These are phyloP conservation scores for Comarum palustre DNA, from an alignment of 306 rosid genomes.

Conservation along the genomic window DNA sequence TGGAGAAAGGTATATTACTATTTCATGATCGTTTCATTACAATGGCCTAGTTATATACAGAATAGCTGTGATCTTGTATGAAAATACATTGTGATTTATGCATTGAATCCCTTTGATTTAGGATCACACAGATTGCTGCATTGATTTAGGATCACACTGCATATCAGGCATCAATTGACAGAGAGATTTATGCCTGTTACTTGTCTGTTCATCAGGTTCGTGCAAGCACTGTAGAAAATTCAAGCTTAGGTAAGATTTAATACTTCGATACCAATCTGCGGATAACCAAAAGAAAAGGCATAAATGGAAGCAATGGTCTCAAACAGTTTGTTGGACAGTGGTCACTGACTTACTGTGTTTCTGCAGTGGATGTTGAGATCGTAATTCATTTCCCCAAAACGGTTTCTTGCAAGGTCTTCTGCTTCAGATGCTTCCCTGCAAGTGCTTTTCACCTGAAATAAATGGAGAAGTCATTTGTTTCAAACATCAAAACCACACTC, in stretches of 20 bases:
- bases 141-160: too few species aligned
- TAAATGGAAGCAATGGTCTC: constrained; percentile 1
- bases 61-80: too few species aligned
- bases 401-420: constrained; percentile 53
- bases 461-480: neutral
- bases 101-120: too few species aligned
- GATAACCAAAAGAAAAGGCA: constrained; percentile 6
- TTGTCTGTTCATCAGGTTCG: too few species aligned
- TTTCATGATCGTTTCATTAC: too few species aligned
- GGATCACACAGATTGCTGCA: too few species aligned
- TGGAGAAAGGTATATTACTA: too few species aligned
- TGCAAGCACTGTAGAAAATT: constrained; percentile 49
- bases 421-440: constrained; percentile 63
- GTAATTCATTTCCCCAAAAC: constrained; percentile 55
- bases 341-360: constrained; percentile 40
- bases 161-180: too few species aligned
- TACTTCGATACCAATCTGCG: neutral
- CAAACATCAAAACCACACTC: neutral
- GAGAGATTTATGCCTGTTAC: too few species aligned
- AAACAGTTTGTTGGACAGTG: neutral
- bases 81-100: too few species aligned
- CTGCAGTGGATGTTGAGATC: constrained; percentile 73
- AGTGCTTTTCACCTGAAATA: constrained; percentile 64
- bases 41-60: too few species aligned
- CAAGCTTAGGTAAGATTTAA: neutral